phyloP scores from a whole-genome alignment of 192 early-diverging fungal genomes.

The Diversispora epigaea region DNA sequence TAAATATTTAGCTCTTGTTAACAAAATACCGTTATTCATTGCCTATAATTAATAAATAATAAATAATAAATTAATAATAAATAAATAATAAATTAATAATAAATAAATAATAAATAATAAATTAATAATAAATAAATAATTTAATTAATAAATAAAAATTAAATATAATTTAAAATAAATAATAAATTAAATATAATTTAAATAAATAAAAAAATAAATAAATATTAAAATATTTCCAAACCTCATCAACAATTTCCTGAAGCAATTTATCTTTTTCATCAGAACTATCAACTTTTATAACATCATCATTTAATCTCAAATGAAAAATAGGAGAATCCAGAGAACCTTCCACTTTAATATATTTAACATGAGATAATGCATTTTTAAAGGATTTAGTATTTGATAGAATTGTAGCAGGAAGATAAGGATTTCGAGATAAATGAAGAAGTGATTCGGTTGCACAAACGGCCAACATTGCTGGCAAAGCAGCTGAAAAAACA shows the following conservation, averaged over 20 bases:
- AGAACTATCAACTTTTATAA: slow-evolving; percentile 21
- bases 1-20: slow-evolving; percentile 87
- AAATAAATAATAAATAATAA: neutral
- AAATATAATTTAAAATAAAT: neutral
- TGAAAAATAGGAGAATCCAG: slow-evolving; percentile 73
- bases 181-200: neutral
- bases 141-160: slow-evolving; percentile 23
- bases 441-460: slow-evolving; percentile 80
- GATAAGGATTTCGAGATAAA: slow-evolving; percentile 47
- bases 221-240: neutral
- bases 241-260: slow-evolving; percentile 79
- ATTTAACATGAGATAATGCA: slow-evolving; percentile 52
- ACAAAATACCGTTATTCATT: slow-evolving; percentile 77
- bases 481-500: slow-evolving; percentile 92
- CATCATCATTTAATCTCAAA: slow-evolving; percentile 57
- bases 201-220: too few species aligned
- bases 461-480: slow-evolving; percentile 86
- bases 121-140: neutral
- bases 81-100: slow-evolving; percentile 27
- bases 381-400: slow-evolving; percentile 65
- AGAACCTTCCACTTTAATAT: slow-evolving; percentile 51
- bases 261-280: slow-evolving; percentile 76
- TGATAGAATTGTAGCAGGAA: slow-evolving; percentile 58
- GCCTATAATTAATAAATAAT: slow-evolving; percentile 38
- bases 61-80: neutral